phyloP scores from a whole-genome alignment of 345 rosid species.

The Hypericum androsaemum region DNA sequence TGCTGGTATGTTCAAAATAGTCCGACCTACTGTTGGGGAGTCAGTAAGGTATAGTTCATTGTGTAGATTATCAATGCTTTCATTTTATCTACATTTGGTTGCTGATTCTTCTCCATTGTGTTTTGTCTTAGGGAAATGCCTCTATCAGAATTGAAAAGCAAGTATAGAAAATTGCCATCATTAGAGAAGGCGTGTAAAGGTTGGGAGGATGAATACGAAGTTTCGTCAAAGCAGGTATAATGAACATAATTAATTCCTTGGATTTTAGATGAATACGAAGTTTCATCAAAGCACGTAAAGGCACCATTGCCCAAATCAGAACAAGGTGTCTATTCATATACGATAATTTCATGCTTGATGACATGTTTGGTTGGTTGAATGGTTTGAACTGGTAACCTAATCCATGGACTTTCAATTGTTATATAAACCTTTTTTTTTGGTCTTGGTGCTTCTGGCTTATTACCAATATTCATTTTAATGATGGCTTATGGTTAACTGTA shows the following conservation, averaged over 20 bases:
- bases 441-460: not conserved
- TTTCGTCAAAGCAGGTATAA: slow-evolving; percentile 86
- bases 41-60: slow-evolving; percentile 55
- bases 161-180: slow-evolving; percentile 63
- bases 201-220: slow-evolving; percentile 94
- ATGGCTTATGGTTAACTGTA: slow-evolving; percentile 10
- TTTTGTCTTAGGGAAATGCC: slow-evolving; percentile 67
- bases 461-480: not conserved
- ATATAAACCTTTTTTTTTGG: not conserved
- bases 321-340: too few species aligned
- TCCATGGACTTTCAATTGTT: not conserved
- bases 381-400: too few species aligned
- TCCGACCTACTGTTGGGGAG: slow-evolving; percentile 93
- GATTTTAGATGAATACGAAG: too few species aligned
- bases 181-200: slow-evolving; percentile 67
- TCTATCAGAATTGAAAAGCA: slow-evolving; percentile 62
- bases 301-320: too few species aligned
- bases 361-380: too few species aligned
- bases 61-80: slow-evolving; percentile 6
- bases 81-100: slow-evolving; percentile 5
- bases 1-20: slow-evolving; percentile 74
- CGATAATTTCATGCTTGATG: too few species aligned
- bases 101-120: slow-evolving; percentile 1
- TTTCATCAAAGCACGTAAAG: too few species aligned
- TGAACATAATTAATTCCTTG: too few species aligned